Base-by-base conservation (phyloP, 1,284 basidiomycete species). In the Lignosus rhinocerotis region DNA sequence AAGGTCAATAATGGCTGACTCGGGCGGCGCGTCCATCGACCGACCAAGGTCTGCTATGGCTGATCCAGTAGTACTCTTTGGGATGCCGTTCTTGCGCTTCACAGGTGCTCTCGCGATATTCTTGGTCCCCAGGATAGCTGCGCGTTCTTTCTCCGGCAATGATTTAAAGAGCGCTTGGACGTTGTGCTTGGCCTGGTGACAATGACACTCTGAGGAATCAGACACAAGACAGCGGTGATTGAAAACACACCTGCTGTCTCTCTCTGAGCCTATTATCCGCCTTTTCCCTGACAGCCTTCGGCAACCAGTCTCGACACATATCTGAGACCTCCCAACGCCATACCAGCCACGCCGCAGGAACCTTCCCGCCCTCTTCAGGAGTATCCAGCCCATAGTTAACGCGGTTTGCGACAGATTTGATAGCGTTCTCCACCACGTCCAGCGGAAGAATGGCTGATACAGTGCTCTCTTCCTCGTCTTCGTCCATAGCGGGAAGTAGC, bases 311-410 rank as follows among this genome's bases (percentile, higher is more conserved):
- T 51, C 75, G 71, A 62, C 80, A 75, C 21, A 78, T 65, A 14
- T 85, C 79, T 63, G 81, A 86, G 7, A 90, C 86, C 69, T 96
- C 93, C 93, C 93, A 95, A 60, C 93, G 79, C 93, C 93, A 96
- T n/a, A 92, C 75, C 64, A 84, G 87, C 34, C 91, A 72, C 19
- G 79, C 73, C 5, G 86, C 81, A 10, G 87, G 83, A 16, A 77
- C 66, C 68, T 81, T 89, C 53, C 75, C 73, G 39, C 79, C 79
- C 30, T 73, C 69, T 12, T 73, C 66, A 2, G 73, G 74, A 36
- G 59, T 66, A 53, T 90, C 84, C 8, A 92, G 73, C 0, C 92
- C 92, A 67, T 93, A 93, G 68, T 93, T 92, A 34, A 81, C 80
- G 19, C 91, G 85, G 47, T 72, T 77, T 58, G 89, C 81, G 6